Evolutionary conservation across 2,329 filamentous ascomycete species (phyloP).

Genomic region (Neonectria coccinea): DNA sequence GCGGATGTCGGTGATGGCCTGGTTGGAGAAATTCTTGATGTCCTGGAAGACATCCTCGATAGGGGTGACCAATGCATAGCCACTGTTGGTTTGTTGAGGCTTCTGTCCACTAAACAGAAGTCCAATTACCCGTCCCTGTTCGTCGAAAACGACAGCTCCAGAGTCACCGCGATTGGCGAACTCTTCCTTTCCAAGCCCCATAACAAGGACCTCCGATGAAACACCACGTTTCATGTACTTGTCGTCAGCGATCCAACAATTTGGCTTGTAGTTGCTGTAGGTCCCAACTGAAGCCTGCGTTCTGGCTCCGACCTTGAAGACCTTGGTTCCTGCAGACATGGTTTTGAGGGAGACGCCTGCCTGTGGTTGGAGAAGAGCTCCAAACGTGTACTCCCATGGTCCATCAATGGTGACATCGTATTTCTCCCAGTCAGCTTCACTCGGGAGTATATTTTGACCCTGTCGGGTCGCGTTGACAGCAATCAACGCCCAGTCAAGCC

Average conservation of each 20-base stretch:
- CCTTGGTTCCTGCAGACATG: neutral
- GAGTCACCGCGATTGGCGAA: constrained; percentile 11
- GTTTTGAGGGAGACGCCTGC: neutral
- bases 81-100: neutral
- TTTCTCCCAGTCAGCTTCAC: neutral
- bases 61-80: constrained; percentile 12
- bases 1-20: constrained; percentile 1
- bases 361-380: neutral
- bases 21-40: neutral
- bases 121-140: constrained; percentile 1
- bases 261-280: neutral
- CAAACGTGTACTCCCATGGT: neutral
- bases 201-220: neutral
- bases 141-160: constrained; percentile 11
- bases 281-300: neutral
- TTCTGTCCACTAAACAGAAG: constrained; percentile 14
- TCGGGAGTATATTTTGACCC: constrained; percentile 1
- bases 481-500: constrained; percentile 7
- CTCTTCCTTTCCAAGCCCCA: neutral
- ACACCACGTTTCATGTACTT: neutral
- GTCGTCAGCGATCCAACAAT: neutral
- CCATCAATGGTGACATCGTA: too few species aligned
- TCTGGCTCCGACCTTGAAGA: neutral
- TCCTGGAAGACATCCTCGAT: constrained; percentile 22
- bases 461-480: neutral